Evolutionary conservation across 2,329 filamentous ascomycete genomes (phyloP), one percentile per base, ranked within the genome.

Genomic region (Laburnicola sp.): DNA sequence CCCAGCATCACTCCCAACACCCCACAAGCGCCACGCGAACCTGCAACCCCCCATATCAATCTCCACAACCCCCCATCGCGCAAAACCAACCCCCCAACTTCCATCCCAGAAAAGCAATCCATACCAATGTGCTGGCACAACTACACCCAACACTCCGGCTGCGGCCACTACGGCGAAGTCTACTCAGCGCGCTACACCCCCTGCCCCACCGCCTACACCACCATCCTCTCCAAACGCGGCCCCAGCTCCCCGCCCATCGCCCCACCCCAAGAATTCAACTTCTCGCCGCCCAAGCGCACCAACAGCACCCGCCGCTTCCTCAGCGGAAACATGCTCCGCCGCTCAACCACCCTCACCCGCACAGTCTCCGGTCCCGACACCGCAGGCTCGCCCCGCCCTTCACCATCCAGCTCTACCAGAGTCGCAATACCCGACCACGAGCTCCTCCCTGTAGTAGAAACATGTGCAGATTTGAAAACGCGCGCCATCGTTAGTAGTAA

Each of bases 91-190:
- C 26, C 25, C 25, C 23, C 34, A 25, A 32, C 27, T 16, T 21
- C n/a, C 32, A 16, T 23, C 3, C 30, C 11, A 35, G 4, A 16
- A 26, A 25, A 11, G 3, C 22, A 23, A 22, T 23, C 5, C 34
- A n/a, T 9, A n/a, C 4, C 11, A 5, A 48, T 48, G 37, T 36
- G 45, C 37, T 41, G 58, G 34, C 63, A 69, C 44, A 72, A 72
- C 56, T 66, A 64, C 55, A 67, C 62, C n/a, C 58, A 62, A 40
- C 68, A 70, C 41, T 62, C 62, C 30, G 68, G 69, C 37, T 72
- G 69, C 53, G 67, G 65, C n/a, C 69, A 72, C 42, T 60, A 67
- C 38, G 67, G 62, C 22, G 59, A 63, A 50, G 57, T 60, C 8
- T 56, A 67, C 50, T 50, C 53, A 11, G 47, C 55, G 4, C 60